phyloP scores from a whole-genome alignment of 2,329 filamentous ascomycete species.

The Penicillium sp. region DNA sequence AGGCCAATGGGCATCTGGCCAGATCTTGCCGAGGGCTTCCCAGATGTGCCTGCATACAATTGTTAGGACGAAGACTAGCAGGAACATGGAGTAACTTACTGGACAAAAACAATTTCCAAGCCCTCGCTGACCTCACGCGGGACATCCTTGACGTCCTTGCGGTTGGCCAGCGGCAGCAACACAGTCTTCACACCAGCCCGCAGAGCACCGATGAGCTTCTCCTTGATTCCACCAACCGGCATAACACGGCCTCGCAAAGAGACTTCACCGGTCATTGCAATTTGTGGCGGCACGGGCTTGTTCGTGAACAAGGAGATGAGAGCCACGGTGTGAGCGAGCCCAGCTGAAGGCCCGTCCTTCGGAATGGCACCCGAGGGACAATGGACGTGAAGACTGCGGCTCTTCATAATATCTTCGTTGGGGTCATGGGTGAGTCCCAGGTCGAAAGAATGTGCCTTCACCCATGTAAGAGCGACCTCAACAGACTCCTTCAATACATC shows the following conservation, averaged over 20 bases:
- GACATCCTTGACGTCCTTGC: constrained; percentile 86
- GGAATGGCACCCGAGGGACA: constrained; percentile 92
- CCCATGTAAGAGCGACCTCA: constrained; percentile 93
- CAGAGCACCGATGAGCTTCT: constrained; percentile 93
- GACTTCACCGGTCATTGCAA: constrained; percentile 85
- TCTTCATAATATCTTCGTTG: constrained; percentile 90
- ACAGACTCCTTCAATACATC: constrained; percentile 96
- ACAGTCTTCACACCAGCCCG: constrained; percentile 93
- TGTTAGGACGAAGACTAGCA: constrained; percentile 9
- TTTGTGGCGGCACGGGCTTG: constrained; percentile 77
- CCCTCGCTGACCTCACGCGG: constrained; percentile 84
- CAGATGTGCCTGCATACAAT: constrained; percentile 66
- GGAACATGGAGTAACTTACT: constrained; percentile 50
- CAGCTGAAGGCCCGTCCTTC: constrained; percentile 79
- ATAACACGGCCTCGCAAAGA: constrained; percentile 83
- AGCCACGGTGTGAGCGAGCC: constrained; percentile 88
- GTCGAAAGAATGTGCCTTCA: constrained; percentile 91
- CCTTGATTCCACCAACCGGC: constrained; percentile 95
- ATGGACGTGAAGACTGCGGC: constrained; percentile 88
- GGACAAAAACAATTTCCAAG: constrained; percentile 81
- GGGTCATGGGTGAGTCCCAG: constrained; percentile 75
- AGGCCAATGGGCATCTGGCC: constrained; percentile 85
- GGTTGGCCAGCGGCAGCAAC: constrained; percentile 76
- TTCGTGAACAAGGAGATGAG: constrained; percentile 84
- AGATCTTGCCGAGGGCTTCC: constrained; percentile 85